Evolutionary conservation across 768 basidiomycete genomes (phyloP).

Genomic region (Lactarius sanguifluus): DNA sequence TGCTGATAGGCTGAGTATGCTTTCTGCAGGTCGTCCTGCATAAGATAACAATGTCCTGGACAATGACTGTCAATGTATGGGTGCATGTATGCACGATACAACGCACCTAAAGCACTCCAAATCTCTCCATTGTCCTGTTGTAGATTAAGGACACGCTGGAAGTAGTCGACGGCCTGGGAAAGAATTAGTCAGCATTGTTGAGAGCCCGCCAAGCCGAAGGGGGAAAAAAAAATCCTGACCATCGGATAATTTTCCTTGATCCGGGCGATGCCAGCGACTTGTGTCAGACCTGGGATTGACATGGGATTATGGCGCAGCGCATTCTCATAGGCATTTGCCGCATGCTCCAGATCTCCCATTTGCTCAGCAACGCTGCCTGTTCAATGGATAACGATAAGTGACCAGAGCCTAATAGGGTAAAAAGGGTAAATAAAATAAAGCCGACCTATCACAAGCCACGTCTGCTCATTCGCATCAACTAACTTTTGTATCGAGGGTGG

Average conservation of each 20-base stretch:
- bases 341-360: conserved; percentile 91
- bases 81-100: conserved; percentile 29
- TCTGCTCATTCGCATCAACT: conserved; percentile 86
- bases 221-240: conserved; percentile 47
- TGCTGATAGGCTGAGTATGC: conserved; percentile 99
- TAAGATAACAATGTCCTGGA: conserved; percentile 93
- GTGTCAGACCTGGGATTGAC: conserved; percentile 86
- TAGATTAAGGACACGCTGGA: conserved; percentile 85
- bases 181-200: conserved; percentile 28
- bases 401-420: conserved; percentile 19
- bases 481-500: conserved; percentile 67
- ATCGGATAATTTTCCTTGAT: conserved; percentile 97
- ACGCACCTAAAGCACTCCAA: conserved; percentile 90
- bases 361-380: conserved; percentile 93
- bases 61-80: conserved; percentile 25
- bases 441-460: conserved; percentile 91
- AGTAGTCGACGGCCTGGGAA: conserved; percentile 89
- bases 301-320: conserved; percentile 93
- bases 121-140: conserved; percentile 98
- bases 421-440: conserved; percentile 10
- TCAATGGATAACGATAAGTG: conserved; percentile 32
- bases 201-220: conserved; percentile 18
- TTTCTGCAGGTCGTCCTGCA: conserved; percentile 99
- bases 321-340: conserved; percentile 90
- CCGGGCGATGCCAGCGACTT: conserved; percentile 94